Evolutionary conservation across 2,329 filamentous ascomycete species (phyloP), one percentile per base, ranked within the genome.

Genomic region (Lecanosticta acicola): DNA sequence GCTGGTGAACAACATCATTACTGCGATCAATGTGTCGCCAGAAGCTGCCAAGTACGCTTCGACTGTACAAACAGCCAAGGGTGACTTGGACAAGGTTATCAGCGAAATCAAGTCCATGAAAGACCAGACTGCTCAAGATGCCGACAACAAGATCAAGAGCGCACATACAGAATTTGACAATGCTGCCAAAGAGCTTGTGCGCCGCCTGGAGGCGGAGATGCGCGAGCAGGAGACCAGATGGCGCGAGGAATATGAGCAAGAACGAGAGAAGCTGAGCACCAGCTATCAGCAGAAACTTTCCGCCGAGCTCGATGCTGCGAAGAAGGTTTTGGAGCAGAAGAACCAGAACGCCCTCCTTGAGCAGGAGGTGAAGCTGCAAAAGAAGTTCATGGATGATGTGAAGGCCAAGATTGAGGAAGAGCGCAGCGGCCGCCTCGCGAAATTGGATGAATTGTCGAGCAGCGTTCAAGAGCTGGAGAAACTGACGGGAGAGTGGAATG

Each of bases 1-100:
- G 71, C 91, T 95, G 71, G 78, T 98, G 59, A 98, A 98, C 71
- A 88, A 94, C 67, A 84, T 98, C 59, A 95, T 98, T 63, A 83
- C 87, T 7, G 87, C 94, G 38, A 83, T 96, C 65, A 95, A 96
- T 67, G 85, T 86, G 47, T 91, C 95, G 65, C 80, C 84, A 50
- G 80, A 87, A 46, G 80, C 84, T 52, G 77, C 77, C 57, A 88
- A 85, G 67, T 95, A 93, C 69, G 81, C 80, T 42, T 77, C 79
- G 2, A 84, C 88, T 1, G 82, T 98, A 48, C 73, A 78, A 57
- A 90, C 93, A 73, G 90, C 91, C 52, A 97, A 96, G 76, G 74
- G 77, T 43, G 85, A 94, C 56, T 75, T 97, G 41, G 71, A 77
- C 63, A 84, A 83, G 66, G 83, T 97, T 44, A 87, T 88, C 51